These are phyloP conservation scores for Petunia axillaris DNA, from an alignment of 257 asterid species.

Conservation along the genomic window DNA sequence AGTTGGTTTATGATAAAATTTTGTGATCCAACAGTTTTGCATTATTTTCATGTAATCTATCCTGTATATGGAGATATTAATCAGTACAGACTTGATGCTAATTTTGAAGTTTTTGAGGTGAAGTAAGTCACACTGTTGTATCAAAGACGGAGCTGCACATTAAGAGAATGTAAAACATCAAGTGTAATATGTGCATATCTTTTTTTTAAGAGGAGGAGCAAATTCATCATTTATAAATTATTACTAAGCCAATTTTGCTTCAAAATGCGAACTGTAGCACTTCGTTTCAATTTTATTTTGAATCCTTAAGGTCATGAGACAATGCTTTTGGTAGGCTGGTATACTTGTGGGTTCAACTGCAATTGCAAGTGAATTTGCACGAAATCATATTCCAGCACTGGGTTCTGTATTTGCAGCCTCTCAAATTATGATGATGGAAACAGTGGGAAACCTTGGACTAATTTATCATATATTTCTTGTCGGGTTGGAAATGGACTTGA, in stretches of 20 bases:
- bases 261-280: background rate
- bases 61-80: background rate
- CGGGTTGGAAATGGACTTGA: conserved; percentile 35
- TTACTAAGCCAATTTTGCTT: background rate
- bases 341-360: conserved; percentile 26
- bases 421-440: conserved; percentile 35
- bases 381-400: background rate
- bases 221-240: background rate
- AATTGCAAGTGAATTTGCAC: background rate
- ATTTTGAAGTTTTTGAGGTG: background rate
- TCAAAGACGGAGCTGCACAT: background rate
- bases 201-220: background rate
- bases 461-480: conserved; percentile 33
- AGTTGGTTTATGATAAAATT: background rate
- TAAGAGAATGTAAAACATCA: background rate
- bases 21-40: background rate
- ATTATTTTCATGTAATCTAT: background rate
- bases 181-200: background rate
- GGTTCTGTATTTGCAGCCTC: conserved; percentile 24
- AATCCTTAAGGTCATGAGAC: background rate
- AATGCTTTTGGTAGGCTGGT: conserved; percentile 29
- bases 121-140: background rate
- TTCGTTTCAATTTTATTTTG: background rate
- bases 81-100: background rate
- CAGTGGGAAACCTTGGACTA: conserved; percentile 32